A percentile compares a stretch with the other conserved stretches of the same genome.
These are phyloP conservation scores for Talaromyces amestolkiae DNA, from an alignment of 2,329 filamentous ascomycete genomes.

Conservation along the genomic window DNA sequence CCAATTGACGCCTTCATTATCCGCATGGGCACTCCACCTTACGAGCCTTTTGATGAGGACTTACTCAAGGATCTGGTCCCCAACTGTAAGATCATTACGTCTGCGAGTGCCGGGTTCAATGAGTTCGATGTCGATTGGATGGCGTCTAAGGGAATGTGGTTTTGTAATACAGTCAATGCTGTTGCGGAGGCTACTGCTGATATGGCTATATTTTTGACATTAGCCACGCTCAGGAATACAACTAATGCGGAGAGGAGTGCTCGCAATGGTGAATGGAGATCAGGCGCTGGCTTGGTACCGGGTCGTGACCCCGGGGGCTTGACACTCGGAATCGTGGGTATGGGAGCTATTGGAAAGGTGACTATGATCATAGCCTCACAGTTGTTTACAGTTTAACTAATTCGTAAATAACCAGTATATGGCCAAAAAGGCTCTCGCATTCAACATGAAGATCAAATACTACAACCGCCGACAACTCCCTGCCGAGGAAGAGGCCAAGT, in stretches of 20 bases:
- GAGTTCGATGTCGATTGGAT: constrained; percentile 49
- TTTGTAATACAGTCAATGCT: constrained; percentile 67
- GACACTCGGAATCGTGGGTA: constrained; percentile 69
- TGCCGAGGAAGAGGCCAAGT: constrained; percentile 38
- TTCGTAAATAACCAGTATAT: constrained; percentile 1
- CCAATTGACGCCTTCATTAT: constrained; percentile 51
- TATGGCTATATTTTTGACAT: constrained; percentile 67
- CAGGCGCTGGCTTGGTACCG: constrained; percentile 61
- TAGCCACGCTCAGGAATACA: constrained; percentile 69
- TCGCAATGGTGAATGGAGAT: constrained; percentile 49
- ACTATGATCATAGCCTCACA: constrained; percentile 32
- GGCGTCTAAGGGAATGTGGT: constrained; percentile 46
- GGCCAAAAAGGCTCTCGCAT: constrained; percentile 18
- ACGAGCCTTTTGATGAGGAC: constrained; percentile 51
- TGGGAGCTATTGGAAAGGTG: constrained; percentile 71
- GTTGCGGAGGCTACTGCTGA: constrained; percentile 77
- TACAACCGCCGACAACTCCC: constrained; percentile 46
- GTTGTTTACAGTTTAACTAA: not conserved
- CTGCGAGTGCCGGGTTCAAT: constrained; percentile 50
- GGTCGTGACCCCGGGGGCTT: constrained; percentile 72
- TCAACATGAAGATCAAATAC: constrained; percentile 30
- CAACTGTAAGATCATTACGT: constrained; percentile 47
- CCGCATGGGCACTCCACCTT: constrained; percentile 51
- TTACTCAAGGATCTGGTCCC: constrained; percentile 44
- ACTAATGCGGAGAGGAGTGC: constrained; percentile 59